These are phyloP conservation scores for Filobasidium uniguttulatum DNA, from an alignment of 1,284 basidiomycete genomes.

Conservation along the genomic window DNA sequence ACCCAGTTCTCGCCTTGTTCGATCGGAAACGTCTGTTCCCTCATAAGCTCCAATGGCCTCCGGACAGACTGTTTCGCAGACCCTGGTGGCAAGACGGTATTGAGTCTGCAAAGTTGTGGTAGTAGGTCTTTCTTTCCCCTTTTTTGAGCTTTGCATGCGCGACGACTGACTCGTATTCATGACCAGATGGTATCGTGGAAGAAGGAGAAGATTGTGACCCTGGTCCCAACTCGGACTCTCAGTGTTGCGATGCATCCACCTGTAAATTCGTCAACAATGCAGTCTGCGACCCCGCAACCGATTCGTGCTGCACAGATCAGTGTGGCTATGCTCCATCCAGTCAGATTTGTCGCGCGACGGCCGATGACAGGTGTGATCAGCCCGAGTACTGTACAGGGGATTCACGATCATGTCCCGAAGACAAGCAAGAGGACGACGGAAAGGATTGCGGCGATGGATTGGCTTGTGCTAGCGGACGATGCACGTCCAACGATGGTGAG, in stretches of 20 bases:
- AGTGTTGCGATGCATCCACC: constrained; percentile 63
- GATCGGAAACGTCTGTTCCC: constrained; percentile 68
- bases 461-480: constrained; percentile 65
- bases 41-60: constrained; percentile 27
- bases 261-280: constrained; percentile 64
- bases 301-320: constrained; percentile 54
- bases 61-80: constrained; percentile 52
- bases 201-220: constrained; percentile 77
- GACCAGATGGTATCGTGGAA: constrained; percentile 39
- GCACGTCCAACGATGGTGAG: constrained; percentile 60
- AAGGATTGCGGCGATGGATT: constrained; percentile 52
- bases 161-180: background rate
- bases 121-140: constrained; percentile 21
- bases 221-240: constrained; percentile 47
- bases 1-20: constrained; percentile 62
- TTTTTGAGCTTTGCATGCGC: background rate
- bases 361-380: constrained; percentile 57
- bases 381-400: constrained; percentile 69
- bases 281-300: constrained; percentile 65
- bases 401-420: constrained; percentile 57
- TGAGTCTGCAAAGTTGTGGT: constrained; percentile 33
- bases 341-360: constrained; percentile 54
- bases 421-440: constrained; percentile 56
- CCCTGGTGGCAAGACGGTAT: constrained; percentile 33
- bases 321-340: constrained; percentile 48